Evolutionary conservation across 2,329 filamentous ascomycete species (phyloP), one percentile per base, ranked within the genome.

Genomic region (Stachybotrys echinatus): DNA sequence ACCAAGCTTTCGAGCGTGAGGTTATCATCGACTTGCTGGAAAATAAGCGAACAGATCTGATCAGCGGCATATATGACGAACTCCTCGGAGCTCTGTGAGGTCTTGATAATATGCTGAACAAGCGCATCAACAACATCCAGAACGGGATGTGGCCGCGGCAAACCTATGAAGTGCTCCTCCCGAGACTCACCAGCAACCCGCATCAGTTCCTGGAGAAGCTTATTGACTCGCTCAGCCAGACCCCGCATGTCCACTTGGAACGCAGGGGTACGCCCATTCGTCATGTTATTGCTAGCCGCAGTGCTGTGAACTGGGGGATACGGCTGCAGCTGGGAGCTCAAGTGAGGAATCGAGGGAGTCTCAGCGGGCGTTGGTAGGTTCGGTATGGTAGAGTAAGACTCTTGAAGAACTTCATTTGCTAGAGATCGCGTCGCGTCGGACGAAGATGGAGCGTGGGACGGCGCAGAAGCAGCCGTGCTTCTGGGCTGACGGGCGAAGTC

Each of bases 401-500:
- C 83, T 56, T 83, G 80, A 4, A 87, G 70, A 12, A 84, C 75
- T 52, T 86, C 83, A 52, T 85, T 85, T 19, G 82, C 77, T 50
- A 86, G 70, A 6, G 79, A 79, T 51, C 82, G 73, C 1, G 80
- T 83, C 5, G 80, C 74, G 59, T 86, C 83, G 2, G 82, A 84
- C 2, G 76, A 67, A 2, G 83, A 80, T 12, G 80, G 70, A 17
- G 73, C 74, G 56, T 85, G 82, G 4, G 75, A 72, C 2, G 76
- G 66, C 64, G 83, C 65, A 67, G 83, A 63, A 63, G 76, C 64
- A 71, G 77, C 58, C 63, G 76, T 65, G 62, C 79, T 81, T 50
- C 90, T 86, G 23, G 89, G 86, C 64, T 95, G 90, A 50, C 91
- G 81, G 10, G 89, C 90, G 67, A 99, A 99, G 55, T 97, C 92